Evolutionary conservation across 768 basidiomycete genomes (phyloP).

Genomic region (Leccinum subgranulosum): DNA sequence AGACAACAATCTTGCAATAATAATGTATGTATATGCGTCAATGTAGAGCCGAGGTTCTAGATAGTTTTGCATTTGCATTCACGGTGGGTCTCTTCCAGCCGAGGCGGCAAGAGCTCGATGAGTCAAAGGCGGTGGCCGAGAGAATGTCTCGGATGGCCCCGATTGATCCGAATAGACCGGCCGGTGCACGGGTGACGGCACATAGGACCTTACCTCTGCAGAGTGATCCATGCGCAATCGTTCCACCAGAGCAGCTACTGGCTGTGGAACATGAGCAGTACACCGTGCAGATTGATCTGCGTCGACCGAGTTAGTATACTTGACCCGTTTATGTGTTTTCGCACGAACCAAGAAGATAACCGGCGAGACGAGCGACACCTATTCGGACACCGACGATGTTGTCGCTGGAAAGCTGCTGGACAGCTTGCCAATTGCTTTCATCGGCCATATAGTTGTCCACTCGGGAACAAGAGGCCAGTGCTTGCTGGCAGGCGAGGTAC

Average conservation of each 20-base stretch:
- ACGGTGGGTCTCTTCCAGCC: constrained; percentile 10
- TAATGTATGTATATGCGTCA: constrained; percentile 23
- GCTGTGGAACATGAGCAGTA: constrained; percentile 28
- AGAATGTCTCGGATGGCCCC: constrained; percentile 35
- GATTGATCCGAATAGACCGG: constrained; percentile 9
- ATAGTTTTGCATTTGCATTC: constrained; percentile 8
- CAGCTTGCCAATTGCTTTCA: constrained; percentile 45
- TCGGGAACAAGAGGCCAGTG: constrained; percentile 41
- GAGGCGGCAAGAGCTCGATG: constrained; percentile 1
- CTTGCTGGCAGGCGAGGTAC: constrained; percentile 71
- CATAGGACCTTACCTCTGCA: constrained; percentile 60
- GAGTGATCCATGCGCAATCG: constrained; percentile 55
- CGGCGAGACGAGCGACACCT: constrained; percentile 73
- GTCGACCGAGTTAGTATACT: constrained; percentile 4
- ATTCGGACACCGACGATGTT: constrained; percentile 81
- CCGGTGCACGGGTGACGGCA: constrained; percentile 34
- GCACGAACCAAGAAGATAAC: constrained; percentile 51
- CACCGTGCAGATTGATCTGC: constrained; percentile 15
- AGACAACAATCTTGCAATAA: constrained; percentile 16
- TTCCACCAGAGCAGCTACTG: constrained; percentile 39
- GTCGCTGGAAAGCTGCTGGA: constrained; percentile 61
- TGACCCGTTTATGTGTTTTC: not conserved
- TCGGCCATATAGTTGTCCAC: constrained; percentile 38
- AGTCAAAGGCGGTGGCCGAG: constrained; percentile 33
- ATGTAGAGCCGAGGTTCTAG: not conserved